phyloP scores from a whole-genome alignment of 495 filamentous ascomycete genomes.

The Penicillium angulare region DNA sequence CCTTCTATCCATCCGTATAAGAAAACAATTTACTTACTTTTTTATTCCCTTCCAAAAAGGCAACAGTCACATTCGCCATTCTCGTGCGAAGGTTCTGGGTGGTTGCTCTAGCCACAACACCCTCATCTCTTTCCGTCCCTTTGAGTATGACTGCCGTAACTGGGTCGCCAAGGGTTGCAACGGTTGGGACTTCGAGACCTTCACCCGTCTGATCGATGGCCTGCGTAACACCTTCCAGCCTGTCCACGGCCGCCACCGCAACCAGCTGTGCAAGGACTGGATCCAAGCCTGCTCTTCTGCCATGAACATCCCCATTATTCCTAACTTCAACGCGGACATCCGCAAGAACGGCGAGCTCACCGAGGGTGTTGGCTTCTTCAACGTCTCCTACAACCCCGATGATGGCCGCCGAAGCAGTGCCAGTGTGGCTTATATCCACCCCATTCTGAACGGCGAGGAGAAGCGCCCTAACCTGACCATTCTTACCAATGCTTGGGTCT shows the following conservation, averaged over 20 bases:
- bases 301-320: constrained; percentile 70
- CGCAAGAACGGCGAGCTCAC: constrained; percentile 62
- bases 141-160: constrained; percentile 71
- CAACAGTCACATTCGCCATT: constrained; percentile 81
- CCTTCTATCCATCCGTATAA: too few relatives aligned
- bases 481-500: constrained; percentile 77
- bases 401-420: constrained; percentile 75
- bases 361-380: constrained; percentile 80
- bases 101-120: constrained; percentile 88
- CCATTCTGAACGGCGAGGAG: constrained; percentile 73
- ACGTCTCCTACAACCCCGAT: constrained; percentile 78
- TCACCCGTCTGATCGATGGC: constrained; percentile 72
- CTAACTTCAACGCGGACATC: constrained; percentile 81
- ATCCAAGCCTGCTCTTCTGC: constrained; percentile 69
- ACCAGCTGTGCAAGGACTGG: constrained; percentile 84
- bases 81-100: constrained; percentile 79
- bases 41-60: constrained; percentile 40
- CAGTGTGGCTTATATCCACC: constrained; percentile 83
- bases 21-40: constrained; percentile 2
- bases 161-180: constrained; percentile 72
- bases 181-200: constrained; percentile 76
- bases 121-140: constrained; percentile 79
- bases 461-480: constrained; percentile 75
- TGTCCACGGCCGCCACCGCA: constrained; percentile 71
- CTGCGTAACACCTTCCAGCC: constrained; percentile 79